phyloP scores from a whole-genome alignment of 164 flowering plant genomes.

The Annona cherimola region DNA sequence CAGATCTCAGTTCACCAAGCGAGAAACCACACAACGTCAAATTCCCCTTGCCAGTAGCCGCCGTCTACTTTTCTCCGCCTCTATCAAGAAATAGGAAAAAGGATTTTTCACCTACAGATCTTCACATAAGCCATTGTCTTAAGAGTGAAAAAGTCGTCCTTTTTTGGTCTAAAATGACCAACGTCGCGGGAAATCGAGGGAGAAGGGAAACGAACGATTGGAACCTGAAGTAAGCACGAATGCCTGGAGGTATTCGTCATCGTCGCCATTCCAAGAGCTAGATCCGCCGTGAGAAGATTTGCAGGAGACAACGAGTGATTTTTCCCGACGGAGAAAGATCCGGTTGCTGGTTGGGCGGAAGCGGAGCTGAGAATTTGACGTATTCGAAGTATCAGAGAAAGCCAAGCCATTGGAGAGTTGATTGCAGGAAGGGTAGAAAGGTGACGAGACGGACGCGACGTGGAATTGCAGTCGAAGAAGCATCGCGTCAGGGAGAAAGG shows the following conservation, averaged over 20 bases:
- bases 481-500: not conserved
- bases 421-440: not conserved
- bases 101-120: too few species aligned
- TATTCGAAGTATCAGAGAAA: too few species aligned
- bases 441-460: not conserved
- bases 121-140: too few species aligned
- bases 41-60: too few species aligned
- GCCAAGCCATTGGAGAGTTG: not conserved
- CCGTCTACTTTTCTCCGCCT: too few species aligned
- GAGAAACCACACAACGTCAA: too few species aligned
- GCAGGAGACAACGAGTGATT: constrained; percentile 25
- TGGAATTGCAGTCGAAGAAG: not conserved
- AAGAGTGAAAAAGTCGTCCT: too few species aligned
- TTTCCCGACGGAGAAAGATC: not conserved
- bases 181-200: not conserved
- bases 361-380: not conserved
- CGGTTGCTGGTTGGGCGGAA: not conserved
- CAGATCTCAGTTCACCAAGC: too few species aligned
- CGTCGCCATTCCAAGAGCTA: constrained; percentile 20
- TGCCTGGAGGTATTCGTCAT: constrained; percentile 40
- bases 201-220: constrained; percentile 1
- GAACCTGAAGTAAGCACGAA: constrained; percentile 50
- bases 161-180: too few species aligned
- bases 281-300: constrained; percentile 24
- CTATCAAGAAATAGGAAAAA: too few species aligned